These are phyloP conservation scores for Aspergillus sclerotioniger DNA, from an alignment of 495 filamentous ascomycete genomes.

Conservation along the genomic window DNA sequence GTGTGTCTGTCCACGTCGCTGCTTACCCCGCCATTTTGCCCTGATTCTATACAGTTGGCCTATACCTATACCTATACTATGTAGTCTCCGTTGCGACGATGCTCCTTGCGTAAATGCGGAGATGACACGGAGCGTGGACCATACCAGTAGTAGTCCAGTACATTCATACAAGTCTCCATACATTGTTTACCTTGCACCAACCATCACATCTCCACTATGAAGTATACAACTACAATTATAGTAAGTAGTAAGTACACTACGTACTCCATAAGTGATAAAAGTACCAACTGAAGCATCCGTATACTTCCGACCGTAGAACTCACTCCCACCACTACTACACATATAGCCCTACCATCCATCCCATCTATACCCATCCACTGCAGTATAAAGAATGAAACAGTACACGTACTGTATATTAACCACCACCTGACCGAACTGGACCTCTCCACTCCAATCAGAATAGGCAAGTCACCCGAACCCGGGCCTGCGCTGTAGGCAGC, in stretches of 20 bases:
- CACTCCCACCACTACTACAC: background rate
- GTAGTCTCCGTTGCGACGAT: background rate
- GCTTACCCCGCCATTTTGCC: background rate
- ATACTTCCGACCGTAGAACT: background rate
- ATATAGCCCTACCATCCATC: background rate
- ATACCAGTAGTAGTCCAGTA: no score
- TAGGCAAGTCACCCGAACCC: background rate
- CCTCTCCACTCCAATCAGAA: background rate
- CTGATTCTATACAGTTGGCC: background rate
- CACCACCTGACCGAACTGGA: background rate
- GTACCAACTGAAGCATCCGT: background rate
- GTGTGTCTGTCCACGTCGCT: no score
- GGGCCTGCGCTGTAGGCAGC: background rate
- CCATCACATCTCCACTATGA: no score
- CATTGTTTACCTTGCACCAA: no score
- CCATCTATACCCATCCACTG: no score
- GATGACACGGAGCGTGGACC: slow-evolving; percentile 12
- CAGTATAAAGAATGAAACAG: no score
- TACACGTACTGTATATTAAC: no score
- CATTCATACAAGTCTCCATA: no score
- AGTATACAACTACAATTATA: no score
- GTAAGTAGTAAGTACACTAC: no score
- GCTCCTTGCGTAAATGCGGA: slow-evolving; percentile 20
- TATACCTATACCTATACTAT: no score
- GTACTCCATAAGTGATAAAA: no score